Base-by-base conservation (phyloP, 75 land plant species). In the Cupressus sempervirens region DNA sequence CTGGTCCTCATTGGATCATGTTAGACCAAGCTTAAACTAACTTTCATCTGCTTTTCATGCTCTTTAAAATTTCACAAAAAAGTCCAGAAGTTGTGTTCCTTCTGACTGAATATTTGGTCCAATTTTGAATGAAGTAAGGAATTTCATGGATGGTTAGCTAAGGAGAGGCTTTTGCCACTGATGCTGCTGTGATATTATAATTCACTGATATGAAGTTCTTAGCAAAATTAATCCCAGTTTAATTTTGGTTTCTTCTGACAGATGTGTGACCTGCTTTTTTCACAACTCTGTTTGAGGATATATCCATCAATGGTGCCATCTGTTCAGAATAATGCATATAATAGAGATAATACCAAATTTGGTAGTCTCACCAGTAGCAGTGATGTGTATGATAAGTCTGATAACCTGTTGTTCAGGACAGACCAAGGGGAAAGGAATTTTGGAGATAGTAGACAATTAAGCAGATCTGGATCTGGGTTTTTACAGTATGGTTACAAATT, bases 181-280 rank as follows among this genome's bases (percentile, higher is more conserved):
- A 79, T 43, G 13, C 11, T 45, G 81, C 48, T n/a, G 12, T 45
- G 81, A 79, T 79, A 77, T 43, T 79, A 26, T 13, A 45, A 30
- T 23, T 10, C 43, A 45, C n/a, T 45, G 11, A 76, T 76, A 40
- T 18, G 45, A 76, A 76, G 45, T 0, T n/a, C 41, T 26, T 3
- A 79, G 46, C 12, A 43, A 20, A 84, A 75, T n/a, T 84, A 40
- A 43, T 45, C 46, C 76, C 45, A 13, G 18, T 20, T 84, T 43
- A 86, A 29, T 53, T 76, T 48, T 72, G 84, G 73, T 3, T 53
- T 38, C 18, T 68, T 80, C 1, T 89, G 35, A 40, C 99, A 98
- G 99, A 98, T 98, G 99, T 98, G 99, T 87, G 92, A 95, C 85
- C 90, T 98, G 82, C 86, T 98, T 82, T 95, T 96, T 82, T 92